Conservation (phyloP, 495 filamentous ascomycete genomes). For the Penicillium riverlandense region DNA sequence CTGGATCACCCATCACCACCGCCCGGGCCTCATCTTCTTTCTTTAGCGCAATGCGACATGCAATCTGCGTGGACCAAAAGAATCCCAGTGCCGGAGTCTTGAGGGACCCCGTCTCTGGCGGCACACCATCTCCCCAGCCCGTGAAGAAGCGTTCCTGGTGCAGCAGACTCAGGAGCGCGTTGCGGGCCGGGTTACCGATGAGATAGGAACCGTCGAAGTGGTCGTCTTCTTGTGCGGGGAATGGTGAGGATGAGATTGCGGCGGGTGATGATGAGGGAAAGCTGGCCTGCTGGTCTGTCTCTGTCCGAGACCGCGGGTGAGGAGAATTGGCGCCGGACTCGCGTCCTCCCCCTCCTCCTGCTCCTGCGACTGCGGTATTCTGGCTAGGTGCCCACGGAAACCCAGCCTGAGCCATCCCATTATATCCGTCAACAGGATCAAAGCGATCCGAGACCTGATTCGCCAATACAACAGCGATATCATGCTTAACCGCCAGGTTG, state of each 20-base stretch:
- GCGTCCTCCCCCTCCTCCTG: neutral
- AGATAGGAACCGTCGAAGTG: conserved; percentile 34
- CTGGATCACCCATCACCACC: neutral
- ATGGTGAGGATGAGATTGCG: conserved; percentile 20
- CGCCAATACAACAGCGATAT: conserved; percentile 80
- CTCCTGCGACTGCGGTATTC: neutral
- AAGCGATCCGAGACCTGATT: conserved; percentile 97
- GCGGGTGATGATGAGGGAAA: conserved; percentile 22
- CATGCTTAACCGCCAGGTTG: conserved; percentile 60
- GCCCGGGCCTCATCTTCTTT: conserved; percentile 40
- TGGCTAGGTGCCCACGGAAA: conserved; percentile 11
- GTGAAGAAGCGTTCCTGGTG: conserved; percentile 93
- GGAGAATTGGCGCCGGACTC: conserved; percentile 16
- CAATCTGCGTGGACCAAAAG: conserved; percentile 84
- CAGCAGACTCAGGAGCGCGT: conserved; percentile 58
- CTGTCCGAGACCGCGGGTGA: conserved; percentile 6
- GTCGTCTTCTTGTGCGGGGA: conserved; percentile 28
- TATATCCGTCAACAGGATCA: conserved; percentile 16
- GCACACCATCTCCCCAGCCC: conserved; percentile 69
- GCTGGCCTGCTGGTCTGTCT: conserved; percentile 12
- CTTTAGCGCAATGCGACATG: conserved; percentile 71
- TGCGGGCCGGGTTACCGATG: conserved; percentile 29
- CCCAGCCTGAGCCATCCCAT: conserved; percentile 1
- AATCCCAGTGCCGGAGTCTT: conserved; percentile 86
- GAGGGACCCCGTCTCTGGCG: conserved; percentile 19